Evolutionary conservation across 2,329 filamentous ascomycete species (phyloP).

Genomic region (Colletotrichum shisoi): DNA sequence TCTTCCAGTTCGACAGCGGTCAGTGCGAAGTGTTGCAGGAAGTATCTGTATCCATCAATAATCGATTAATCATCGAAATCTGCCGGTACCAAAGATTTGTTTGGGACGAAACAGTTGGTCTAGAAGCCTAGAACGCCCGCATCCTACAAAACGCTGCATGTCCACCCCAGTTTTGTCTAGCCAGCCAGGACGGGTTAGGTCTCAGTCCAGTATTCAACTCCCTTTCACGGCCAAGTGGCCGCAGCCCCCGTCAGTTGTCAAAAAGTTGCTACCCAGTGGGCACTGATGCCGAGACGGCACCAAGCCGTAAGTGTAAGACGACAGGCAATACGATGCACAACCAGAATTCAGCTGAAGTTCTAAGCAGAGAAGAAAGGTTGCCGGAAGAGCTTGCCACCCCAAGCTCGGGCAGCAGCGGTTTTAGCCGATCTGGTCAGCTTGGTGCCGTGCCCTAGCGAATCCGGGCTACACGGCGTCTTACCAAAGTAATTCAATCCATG

Average conservation of each 20-base stretch:
- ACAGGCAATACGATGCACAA: background rate
- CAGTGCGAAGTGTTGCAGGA: background rate
- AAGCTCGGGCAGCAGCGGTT: slow-evolving; percentile 26
- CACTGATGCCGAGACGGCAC: slow-evolving; percentile 7
- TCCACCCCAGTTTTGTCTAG: slow-evolving; percentile 1
- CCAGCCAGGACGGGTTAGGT: background rate
- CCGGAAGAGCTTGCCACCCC: background rate
- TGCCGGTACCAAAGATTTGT: slow-evolving; percentile 2
- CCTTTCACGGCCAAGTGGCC: slow-evolving; percentile 13
- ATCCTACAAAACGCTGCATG: slow-evolving; percentile 20
- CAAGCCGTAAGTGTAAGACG: slow-evolving; percentile 32
- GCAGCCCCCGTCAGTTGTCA: slow-evolving; percentile 29
- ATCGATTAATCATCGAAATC: background rate
- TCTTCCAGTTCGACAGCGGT: background rate
- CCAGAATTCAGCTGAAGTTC: slow-evolving; percentile 19
- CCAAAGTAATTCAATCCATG: background rate
- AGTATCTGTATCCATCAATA: background rate
- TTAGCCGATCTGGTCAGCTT: slow-evolving; percentile 6
- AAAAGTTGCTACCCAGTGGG: slow-evolving; percentile 13
- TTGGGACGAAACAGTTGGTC: background rate
- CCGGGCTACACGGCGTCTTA: background rate
- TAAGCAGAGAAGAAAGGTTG: background rate
- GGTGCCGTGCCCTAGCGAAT: background rate
- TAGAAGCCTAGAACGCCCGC: slow-evolving; percentile 19
- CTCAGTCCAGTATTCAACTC: slow-evolving; percentile 1